These are phyloP conservation scores for Mycosarcoma maydis DNA, from an alignment of 1,284 basidiomycete genomes.

Conservation along the genomic window DNA sequence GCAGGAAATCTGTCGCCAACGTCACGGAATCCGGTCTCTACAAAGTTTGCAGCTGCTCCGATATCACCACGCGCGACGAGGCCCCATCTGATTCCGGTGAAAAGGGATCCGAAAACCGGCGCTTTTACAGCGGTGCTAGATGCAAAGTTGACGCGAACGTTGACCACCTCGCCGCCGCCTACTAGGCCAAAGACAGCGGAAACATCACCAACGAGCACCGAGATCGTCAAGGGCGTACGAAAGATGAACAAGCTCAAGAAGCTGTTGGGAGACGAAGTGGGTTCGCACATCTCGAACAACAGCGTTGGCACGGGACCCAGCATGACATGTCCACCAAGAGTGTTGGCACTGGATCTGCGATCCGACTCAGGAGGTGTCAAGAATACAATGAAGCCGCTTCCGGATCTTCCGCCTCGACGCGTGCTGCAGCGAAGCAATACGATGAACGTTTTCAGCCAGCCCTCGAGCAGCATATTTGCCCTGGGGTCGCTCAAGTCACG, in stretches of 20 bases:
- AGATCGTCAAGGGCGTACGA: constrained; percentile 25
- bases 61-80: not conserved
- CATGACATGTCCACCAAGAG: too few relatives aligned
- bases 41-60: not conserved
- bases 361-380: too few relatives aligned
- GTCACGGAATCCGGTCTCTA: not conserved
- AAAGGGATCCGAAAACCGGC: not conserved
- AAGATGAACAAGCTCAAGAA: constrained; percentile 35
- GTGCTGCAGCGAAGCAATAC: constrained; percentile 11
- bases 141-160: not conserved
- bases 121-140: too few relatives aligned
- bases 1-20: constrained; percentile 6
- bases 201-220: constrained; percentile 24
- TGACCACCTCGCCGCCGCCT: not conserved
- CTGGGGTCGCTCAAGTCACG: constrained; percentile 12
- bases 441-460: not conserved
- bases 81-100: not conserved
- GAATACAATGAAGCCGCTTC: constrained; percentile 18
- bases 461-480: too few relatives aligned
- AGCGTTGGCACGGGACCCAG: too few relatives aligned
- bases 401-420: not conserved
- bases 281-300: not conserved
- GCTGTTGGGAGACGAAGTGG: constrained; percentile 30
- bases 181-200: not conserved
- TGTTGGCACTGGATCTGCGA: too few relatives aligned